phyloP scores from a whole-genome alignment of 2,329 filamentous ascomycete genomes.

The Phaeophleospora eucalypticola region DNA sequence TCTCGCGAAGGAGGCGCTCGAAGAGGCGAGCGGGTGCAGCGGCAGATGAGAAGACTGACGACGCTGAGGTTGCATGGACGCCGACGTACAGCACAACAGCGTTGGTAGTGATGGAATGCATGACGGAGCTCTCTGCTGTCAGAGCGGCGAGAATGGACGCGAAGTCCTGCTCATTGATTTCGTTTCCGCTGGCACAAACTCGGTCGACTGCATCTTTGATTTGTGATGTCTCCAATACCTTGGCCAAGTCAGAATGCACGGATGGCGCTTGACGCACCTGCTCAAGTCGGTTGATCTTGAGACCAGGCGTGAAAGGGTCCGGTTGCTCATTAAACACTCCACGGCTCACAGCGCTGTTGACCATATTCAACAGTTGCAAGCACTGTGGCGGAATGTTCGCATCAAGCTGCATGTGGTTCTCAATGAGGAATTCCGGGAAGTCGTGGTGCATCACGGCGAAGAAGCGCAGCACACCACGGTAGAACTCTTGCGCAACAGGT shows the following conservation, averaged over 20 bases:
- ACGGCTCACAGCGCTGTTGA: conserved; percentile 74
- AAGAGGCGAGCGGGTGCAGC: conserved; percentile 68
- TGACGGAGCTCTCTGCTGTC: conserved; percentile 45
- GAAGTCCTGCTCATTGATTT: conserved; percentile 66
- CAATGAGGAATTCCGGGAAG: conserved; percentile 86
- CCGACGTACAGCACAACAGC: conserved; percentile 81
- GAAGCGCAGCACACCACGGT: conserved; percentile 77
- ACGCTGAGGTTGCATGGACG: conserved; percentile 62
- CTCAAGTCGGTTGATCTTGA: conserved; percentile 73
- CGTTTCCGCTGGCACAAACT: conserved; percentile 36
- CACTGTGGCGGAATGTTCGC: conserved; percentile 78
- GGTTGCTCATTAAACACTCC: conserved; percentile 63
- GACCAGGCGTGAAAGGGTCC: conserved; percentile 66
- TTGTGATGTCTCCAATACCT: conserved; percentile 47
- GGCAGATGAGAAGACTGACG: conserved; percentile 59
- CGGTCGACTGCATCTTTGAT: conserved; percentile 53
- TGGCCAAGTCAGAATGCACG: conserved; percentile 59
- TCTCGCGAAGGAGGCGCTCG: conserved; percentile 69
- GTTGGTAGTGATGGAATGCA: conserved; percentile 61
- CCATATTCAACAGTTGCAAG: conserved; percentile 80
- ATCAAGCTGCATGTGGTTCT: conserved; percentile 79
- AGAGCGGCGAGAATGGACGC: conserved; percentile 73
- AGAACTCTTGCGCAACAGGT: conserved; percentile 72
- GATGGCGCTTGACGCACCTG: conserved; percentile 66
- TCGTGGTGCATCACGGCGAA: conserved; percentile 86